These are phyloP conservation scores for Auxenochlorella protothecoides DNA, from an alignment of 139 green algal genomes.

Conservation along the genomic window DNA sequence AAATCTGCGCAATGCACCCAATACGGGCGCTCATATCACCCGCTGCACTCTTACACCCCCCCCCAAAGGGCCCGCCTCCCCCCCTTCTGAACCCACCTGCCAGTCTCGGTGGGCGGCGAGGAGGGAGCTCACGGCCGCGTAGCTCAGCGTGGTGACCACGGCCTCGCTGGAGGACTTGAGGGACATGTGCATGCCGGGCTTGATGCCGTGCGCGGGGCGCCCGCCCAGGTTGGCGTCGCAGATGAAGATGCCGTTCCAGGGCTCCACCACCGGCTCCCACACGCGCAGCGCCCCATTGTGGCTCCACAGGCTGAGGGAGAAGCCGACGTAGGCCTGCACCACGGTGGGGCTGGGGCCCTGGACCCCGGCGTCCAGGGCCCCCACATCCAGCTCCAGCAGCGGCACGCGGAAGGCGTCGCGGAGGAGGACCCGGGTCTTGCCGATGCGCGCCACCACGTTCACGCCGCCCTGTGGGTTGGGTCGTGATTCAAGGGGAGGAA, in stretches of 20 bases:
- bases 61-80: too few relatives aligned
- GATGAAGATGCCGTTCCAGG: constrained; percentile 60
- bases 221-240: constrained; percentile 30
- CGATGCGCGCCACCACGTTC: constrained; percentile 36
- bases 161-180: constrained; percentile 41
- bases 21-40: too few relatives aligned
- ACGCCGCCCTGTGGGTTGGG: constrained; percentile 8
- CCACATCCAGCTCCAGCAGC: constrained; percentile 52
- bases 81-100: not conserved
- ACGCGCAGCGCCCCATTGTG: constrained; percentile 42
- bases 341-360: constrained; percentile 15
- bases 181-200: constrained; percentile 29
- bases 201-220: constrained; percentile 25
- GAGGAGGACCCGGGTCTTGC: constrained; percentile 37
- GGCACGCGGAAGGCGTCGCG: constrained; percentile 42
- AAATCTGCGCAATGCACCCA: too few relatives aligned
- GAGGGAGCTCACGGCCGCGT: constrained; percentile 25
- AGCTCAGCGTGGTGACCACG: constrained; percentile 42
- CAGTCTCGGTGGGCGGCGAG: constrained; percentile 22
- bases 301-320: constrained; percentile 37
- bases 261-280: constrained; percentile 85
- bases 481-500: too few relatives aligned
- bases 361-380: constrained; percentile 21
- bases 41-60: too few relatives aligned
- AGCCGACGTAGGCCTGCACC: constrained; percentile 35